Percentiles rank a stretch among this genome's conserved stretches.
Evolutionary conservation across 441 rosid genomes (phyloP).

Genomic region (Flueggea neowawraea): DNA sequence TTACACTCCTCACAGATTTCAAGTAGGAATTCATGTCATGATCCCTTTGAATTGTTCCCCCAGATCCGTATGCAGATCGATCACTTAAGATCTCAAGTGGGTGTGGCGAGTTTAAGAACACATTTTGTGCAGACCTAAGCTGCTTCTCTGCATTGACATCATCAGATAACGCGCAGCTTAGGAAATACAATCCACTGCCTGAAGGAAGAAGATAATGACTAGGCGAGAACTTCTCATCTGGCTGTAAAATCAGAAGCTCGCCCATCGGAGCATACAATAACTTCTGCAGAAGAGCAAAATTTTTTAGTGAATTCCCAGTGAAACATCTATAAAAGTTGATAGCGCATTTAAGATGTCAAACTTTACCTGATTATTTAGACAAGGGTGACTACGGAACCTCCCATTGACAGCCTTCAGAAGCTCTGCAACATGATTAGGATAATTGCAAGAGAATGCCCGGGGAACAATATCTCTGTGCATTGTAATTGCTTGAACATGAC

Average conservation of each 20-base stretch:
- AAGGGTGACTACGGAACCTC: conserved; percentile 81
- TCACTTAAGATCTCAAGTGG: conserved; percentile 93
- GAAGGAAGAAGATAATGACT: conserved; percentile 87
- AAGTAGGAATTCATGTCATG: conserved; percentile 88
- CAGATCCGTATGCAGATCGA: conserved; percentile 78
- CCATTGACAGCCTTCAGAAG: conserved; percentile 89
- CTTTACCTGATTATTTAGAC: conserved; percentile 79
- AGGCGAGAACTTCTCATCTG: conserved; percentile 87
- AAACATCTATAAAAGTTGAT: no score
- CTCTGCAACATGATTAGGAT: conserved; percentile 80
- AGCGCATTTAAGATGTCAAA: no score
- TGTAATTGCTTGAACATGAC: conserved; percentile 70
- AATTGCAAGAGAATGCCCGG: conserved; percentile 88
- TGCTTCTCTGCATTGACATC: conserved; percentile 47
- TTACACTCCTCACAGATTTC: conserved; percentile 55
- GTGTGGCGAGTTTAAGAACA: conserved; percentile 87
- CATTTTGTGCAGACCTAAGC: conserved; percentile 53
- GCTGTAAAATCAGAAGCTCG: conserved; percentile 86
- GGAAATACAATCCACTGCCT: conserved; percentile 73
- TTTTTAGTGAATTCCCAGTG: no score
- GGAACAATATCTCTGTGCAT: conserved; percentile 98
- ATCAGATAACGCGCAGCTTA: conserved; percentile 39
- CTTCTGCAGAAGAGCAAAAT: conserved; percentile 43
- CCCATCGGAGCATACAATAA: conserved; percentile 90
- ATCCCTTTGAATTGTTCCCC: conserved; percentile 80